Percentiles rank a stretch among this genome's conserved stretches.
These are phyloP conservation scores for Penicillium sp. DNA, from an alignment of 2,329 filamentous ascomycete species.

Conservation along the genomic window DNA sequence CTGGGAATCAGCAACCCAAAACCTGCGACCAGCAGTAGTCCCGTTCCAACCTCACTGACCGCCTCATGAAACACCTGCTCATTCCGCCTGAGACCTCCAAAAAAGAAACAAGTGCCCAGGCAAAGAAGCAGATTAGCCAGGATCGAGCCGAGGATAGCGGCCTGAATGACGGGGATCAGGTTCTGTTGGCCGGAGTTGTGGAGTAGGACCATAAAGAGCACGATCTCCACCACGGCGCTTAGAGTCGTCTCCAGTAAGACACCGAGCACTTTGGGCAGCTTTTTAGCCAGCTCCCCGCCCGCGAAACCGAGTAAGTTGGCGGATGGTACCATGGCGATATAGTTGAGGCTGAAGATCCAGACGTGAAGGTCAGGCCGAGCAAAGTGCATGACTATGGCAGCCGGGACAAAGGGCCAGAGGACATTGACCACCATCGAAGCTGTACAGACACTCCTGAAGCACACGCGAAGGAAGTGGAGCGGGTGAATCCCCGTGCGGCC, in stretches of 20 bases:
- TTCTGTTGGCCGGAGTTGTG: conserved; percentile 47
- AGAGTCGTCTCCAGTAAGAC: conserved; percentile 52
- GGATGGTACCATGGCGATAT: conserved; percentile 71
- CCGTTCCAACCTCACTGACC: conserved; percentile 73
- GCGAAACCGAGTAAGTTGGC: conserved; percentile 73
- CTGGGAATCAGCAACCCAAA: conserved; percentile 47
- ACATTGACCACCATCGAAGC: conserved; percentile 64
- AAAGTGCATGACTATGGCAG: conserved; percentile 62
- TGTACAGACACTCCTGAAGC: conserved; percentile 59
- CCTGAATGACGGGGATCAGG: conserved; percentile 66
- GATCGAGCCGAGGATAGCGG: conserved; percentile 78
- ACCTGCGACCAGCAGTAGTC: conserved; percentile 70
- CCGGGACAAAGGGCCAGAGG: conserved; percentile 70
- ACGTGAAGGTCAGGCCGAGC: conserved; percentile 55
- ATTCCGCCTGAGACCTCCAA: conserved; percentile 64
- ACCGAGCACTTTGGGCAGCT: conserved; percentile 65
- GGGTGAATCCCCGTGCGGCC: conserved; percentile 64
- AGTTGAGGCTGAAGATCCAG: conserved; percentile 64
- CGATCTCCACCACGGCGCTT: conserved; percentile 73
- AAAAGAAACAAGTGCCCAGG: conserved; percentile 73
- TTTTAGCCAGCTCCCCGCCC: conserved; percentile 66
- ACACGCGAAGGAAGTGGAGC: conserved; percentile 59
- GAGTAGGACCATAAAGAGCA: conserved; percentile 75
- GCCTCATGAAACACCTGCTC: conserved; percentile 68
- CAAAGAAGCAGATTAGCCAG: conserved; percentile 77